Percentiles rank a stretch among this genome's conserved stretches.
phyloP scores from a whole-genome alignment of 2,329 filamentous ascomycete genomes.

The Verruconis gallopava region DNA sequence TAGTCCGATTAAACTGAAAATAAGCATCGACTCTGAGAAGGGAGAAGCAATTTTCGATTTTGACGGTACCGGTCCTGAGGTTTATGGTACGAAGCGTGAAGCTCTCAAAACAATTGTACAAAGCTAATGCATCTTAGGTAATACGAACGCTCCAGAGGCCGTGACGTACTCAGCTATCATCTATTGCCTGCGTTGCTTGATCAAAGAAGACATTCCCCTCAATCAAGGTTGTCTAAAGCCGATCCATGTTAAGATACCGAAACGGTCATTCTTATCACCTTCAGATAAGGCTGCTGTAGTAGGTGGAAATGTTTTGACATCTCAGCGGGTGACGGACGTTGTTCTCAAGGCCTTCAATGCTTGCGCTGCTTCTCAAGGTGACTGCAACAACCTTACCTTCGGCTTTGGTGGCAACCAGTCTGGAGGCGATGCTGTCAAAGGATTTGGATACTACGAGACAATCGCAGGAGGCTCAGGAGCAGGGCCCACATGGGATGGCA shows the following conservation, averaged over 20 bases:
- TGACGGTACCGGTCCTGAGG: constrained; percentile 63
- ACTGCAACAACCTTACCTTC: constrained; percentile 77
- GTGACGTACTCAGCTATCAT: constrained; percentile 78
- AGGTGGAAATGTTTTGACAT: constrained; percentile 69
- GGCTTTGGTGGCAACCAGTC: constrained; percentile 59
- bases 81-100: constrained; percentile 42
- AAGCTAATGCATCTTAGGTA: constrained; percentile 29
- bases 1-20: constrained; percentile 59
- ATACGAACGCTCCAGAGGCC: constrained; percentile 69
- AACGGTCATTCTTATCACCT: constrained; percentile 59
- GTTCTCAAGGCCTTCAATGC: constrained; percentile 69
- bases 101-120: not conserved
- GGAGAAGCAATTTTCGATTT: constrained; percentile 73
- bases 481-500: constrained; percentile 59
- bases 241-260: constrained; percentile 61
- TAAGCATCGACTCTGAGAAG: constrained; percentile 60
- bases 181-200: constrained; percentile 70
- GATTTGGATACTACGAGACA: constrained; percentile 81
- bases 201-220: constrained; percentile 68
- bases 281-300: constrained; percentile 69
- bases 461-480: constrained; percentile 68
- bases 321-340: constrained; percentile 70
- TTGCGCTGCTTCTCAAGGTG: constrained; percentile 66
- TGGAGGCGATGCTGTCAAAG: constrained; percentile 47
- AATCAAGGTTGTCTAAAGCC: constrained; percentile 77